phyloP scores from a whole-genome alignment of 192 early-diverging fungal genomes.

The Coemansia sp. region DNA sequence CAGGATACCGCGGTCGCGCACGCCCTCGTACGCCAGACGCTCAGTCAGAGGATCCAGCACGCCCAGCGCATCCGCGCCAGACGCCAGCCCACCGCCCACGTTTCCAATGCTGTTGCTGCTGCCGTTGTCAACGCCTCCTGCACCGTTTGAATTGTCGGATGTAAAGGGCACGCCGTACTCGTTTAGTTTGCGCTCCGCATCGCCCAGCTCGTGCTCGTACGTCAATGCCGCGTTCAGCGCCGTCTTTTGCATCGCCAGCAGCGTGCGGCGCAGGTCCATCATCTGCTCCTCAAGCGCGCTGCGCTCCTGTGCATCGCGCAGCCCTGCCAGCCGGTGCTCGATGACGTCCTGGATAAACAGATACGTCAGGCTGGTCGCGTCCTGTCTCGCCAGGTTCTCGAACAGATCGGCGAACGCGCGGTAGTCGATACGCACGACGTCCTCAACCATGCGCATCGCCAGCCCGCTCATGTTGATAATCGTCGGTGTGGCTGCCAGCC shows the following conservation, averaged over 20 bases:
- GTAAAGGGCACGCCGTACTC: background rate
- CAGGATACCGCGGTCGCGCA: conserved; percentile 47
- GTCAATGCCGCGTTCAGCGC: conserved; percentile 43
- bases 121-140: too few relatives aligned
- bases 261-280: conserved; percentile 47
- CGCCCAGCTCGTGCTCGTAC: conserved; percentile 49
- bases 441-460: conserved; percentile 54
- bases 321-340: conserved; percentile 29
- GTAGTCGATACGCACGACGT: conserved; percentile 49
- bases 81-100: too few relatives aligned
- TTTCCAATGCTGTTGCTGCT: too few relatives aligned
- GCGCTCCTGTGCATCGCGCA: conserved; percentile 33
- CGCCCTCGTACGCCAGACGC: conserved; percentile 32
- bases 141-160: too few relatives aligned
- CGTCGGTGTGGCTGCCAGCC: conserved; percentile 15
- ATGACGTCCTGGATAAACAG: conserved; percentile 49
- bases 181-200: conserved; percentile 28
- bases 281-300: conserved; percentile 29
- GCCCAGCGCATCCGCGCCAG: too few relatives aligned
- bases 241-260: conserved; percentile 51
- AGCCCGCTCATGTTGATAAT: conserved; percentile 50
- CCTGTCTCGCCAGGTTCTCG: conserved; percentile 15
- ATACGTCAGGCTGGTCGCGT: conserved; percentile 37
- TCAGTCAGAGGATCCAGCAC: conserved; percentile 4
- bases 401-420: conserved; percentile 39